Conservation (phyloP, 1,284 basidiomycete genomes). For the Melampsora larici-populina region DNA sequence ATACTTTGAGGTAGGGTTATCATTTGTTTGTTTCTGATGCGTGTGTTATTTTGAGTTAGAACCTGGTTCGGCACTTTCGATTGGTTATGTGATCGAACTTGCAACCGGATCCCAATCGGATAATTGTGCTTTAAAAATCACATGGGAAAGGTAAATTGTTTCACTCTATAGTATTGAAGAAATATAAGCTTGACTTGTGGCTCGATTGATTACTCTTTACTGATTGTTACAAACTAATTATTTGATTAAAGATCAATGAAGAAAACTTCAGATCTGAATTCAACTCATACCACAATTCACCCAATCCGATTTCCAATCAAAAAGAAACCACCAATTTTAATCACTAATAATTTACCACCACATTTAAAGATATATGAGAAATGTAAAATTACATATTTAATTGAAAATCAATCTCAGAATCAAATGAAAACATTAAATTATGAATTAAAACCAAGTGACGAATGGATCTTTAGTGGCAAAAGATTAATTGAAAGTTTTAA, state of each 20-base stretch:
- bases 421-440: background rate
- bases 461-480: background rate
- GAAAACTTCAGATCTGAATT: background rate
- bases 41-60: constrained; percentile 3
- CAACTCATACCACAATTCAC: background rate
- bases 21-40: background rate
- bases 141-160: constrained; percentile 27
- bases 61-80: constrained; percentile 2
- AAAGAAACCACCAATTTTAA: background rate
- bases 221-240: too few relatives aligned
- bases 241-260: too few relatives aligned
- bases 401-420: background rate
- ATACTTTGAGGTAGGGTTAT: background rate
- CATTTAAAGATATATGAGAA: background rate
- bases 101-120: background rate
- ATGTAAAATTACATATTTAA: background rate
- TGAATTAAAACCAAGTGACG: background rate
- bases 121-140: constrained; percentile 15
- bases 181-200: too few relatives aligned
- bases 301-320: background rate
- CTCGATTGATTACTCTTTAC: too few relatives aligned
- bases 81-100: constrained; percentile 33
- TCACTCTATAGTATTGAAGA: background rate
- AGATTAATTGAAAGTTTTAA: background rate
- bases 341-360: background rate